Evolutionary conservation across 768 basidiomycete genomes (phyloP), one percentile per base, ranked within the genome.

Genomic region (Amanita pseudoporphyria): DNA sequence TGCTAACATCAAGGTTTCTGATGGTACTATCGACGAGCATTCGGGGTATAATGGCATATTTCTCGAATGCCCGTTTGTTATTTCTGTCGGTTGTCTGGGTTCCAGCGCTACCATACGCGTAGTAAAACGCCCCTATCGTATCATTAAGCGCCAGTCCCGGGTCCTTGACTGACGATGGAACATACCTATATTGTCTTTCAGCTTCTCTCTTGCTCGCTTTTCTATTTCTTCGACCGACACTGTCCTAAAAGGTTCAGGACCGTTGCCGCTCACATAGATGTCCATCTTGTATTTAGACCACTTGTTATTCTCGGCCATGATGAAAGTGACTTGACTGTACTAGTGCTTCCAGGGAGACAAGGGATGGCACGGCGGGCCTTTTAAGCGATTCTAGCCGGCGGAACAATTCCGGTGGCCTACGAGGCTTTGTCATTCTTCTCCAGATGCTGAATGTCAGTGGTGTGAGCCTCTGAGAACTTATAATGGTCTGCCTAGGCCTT

Each of bases 21-120:
- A 65, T 60, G 3, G 78, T 78, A 0, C 75, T 75, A 53, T 81
- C 69, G 16, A 78, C 71, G 28, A 90, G 74, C 86, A 89, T 87
- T 5, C 82, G 77, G 2, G 88, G 88, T n/a, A 92, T 69, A 60
- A 94, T 84, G 31, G 75, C 76, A 71, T 76, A 90, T 48, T 71
- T 78, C 19, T 78, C 69, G 47, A 91, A 72, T 2, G 79, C 82
- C 35, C 66, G 71, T 30, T 70, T 71, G 58, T 94, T 93, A 44
- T 77, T 78, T 9, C 61, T 68, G 60, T 84, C 77, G 1, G 91
- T 93, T 24, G 73, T 68, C 49, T 72, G 70, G 2, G 78, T 75
- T 1, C 90, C 91, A 9, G 90, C 89, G 53, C 79, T 87, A 36
- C 86, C 87, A 49, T 76, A 77, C 2, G 82, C 81, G 58, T 90